These are phyloP conservation scores for Claviceps capensis DNA, from an alignment of 2,329 filamentous ascomycete species.

Conservation along the genomic window DNA sequence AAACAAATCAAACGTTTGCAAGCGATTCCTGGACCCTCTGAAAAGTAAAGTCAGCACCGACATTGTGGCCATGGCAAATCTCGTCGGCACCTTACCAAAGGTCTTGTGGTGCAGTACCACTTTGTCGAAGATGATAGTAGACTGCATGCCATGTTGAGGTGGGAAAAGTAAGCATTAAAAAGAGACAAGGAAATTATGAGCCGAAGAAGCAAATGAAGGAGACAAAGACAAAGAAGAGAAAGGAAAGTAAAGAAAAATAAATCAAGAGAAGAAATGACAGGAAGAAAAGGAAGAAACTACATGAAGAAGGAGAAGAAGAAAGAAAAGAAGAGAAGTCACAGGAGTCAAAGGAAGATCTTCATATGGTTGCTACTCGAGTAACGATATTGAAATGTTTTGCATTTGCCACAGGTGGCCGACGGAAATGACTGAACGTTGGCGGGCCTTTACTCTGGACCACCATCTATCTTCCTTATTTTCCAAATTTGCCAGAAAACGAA, in stretches of 20 bases:
- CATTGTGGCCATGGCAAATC: background rate
- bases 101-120: background rate
- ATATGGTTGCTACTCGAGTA: too few species aligned
- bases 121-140: background rate
- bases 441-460: too few species aligned
- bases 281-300: background rate
- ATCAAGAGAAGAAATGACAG: background rate
- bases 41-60: background rate
- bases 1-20: background rate
- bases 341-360: too few species aligned
- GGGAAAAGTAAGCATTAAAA: background rate
- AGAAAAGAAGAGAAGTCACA: background rate
- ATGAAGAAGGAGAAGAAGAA: background rate
- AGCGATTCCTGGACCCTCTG: background rate
- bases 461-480: too few species aligned
- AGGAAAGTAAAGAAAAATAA: background rate
- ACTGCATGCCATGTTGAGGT: background rate
- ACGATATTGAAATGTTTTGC: too few species aligned
- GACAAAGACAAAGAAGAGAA: background rate
- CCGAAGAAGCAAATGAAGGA: background rate
- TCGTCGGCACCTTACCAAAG: background rate
- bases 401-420: too few species aligned
- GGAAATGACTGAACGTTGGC: too few species aligned
- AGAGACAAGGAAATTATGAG: background rate
- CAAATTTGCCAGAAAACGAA: too few species aligned